phyloP scores from a whole-genome alignment of 163 green algal genomes.

The Smithsoniella earleae region DNA sequence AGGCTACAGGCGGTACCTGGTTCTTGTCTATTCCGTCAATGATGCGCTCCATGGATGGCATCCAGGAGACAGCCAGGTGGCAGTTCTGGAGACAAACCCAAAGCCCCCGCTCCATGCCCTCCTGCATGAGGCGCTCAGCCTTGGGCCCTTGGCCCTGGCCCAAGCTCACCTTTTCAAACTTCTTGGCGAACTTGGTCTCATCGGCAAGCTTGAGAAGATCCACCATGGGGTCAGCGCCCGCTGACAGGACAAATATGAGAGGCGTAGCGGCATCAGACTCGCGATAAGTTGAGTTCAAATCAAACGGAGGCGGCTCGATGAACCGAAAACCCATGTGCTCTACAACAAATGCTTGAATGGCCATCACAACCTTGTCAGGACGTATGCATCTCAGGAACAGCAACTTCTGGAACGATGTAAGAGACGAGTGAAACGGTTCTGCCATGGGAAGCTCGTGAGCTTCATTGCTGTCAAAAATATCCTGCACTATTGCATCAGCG shows the following conservation, averaged over 20 bases:
- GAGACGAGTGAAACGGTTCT: constrained; percentile 42
- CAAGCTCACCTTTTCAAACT: constrained; percentile 74
- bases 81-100: constrained; percentile 77
- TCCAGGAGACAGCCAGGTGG: constrained; percentile 62
- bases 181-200: constrained; percentile 62
- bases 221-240: constrained; percentile 67
- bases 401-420: constrained; percentile 62
- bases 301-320: constrained; percentile 68
- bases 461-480: constrained; percentile 66
- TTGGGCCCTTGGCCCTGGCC: constrained; percentile 72
- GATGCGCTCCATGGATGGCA: constrained; percentile 70
- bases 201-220: constrained; percentile 69
- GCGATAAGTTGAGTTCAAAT: constrained; percentile 56
- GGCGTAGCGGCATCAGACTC: constrained; percentile 47
- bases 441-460: constrained; percentile 53
- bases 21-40: constrained; percentile 65
- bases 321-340: constrained; percentile 55
- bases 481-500: too few relatives aligned
- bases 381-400: constrained; percentile 56
- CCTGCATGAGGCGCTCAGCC: constrained; percentile 53
- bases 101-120: constrained; percentile 62
- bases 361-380: constrained; percentile 61
- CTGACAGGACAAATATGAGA: constrained; percentile 72
- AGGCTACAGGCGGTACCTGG: too few relatives aligned
- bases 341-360: constrained; percentile 53